A percentile compares a stretch with the other conserved stretches of the same genome.
Conservation (phyloP, 306 rosid species). For the Canavalia ensiformis region DNA sequence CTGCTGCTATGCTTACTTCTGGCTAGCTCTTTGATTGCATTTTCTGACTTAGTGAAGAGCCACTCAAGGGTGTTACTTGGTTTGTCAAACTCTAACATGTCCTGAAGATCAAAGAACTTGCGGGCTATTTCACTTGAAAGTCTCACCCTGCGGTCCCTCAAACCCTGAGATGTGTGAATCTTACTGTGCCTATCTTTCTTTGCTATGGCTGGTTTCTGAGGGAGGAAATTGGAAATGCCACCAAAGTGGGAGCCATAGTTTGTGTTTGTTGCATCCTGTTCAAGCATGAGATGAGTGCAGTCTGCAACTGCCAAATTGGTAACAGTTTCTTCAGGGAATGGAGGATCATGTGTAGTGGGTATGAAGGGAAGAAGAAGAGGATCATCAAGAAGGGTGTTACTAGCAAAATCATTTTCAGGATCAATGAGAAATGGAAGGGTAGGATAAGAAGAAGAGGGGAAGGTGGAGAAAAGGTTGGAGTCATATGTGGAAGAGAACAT, state of each 20-base stretch:
- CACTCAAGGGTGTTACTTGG: slow-evolving; percentile 93
- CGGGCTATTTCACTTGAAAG: slow-evolving; percentile 81
- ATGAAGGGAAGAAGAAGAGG: slow-evolving; percentile 52
- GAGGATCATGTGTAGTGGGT: slow-evolving; percentile 34
- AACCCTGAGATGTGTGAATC: slow-evolving; percentile 89
- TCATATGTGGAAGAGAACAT: slow-evolving; percentile 71
- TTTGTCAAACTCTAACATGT: slow-evolving; percentile 87
- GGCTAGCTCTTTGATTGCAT: slow-evolving; percentile 65
- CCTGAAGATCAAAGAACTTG: slow-evolving; percentile 93
- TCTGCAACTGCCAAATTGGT: slow-evolving; percentile 50
- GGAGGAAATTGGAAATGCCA: slow-evolving; percentile 42
- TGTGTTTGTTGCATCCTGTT: slow-evolving; percentile 20
- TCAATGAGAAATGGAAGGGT: slow-evolving; percentile 45
- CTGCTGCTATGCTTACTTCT: slow-evolving; percentile 47
- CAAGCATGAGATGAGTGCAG: slow-evolving; percentile 37
- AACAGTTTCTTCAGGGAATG: slow-evolving; percentile 46
- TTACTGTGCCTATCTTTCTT: slow-evolving; percentile 91
- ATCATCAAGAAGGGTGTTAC: slow-evolving; percentile 46
- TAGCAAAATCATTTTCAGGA: slow-evolving; percentile 47
- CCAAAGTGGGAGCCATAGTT: slow-evolving; percentile 16
- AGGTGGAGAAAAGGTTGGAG: slow-evolving; percentile 58
- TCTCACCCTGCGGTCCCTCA: slow-evolving; percentile 87
- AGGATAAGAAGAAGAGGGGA: slow-evolving; percentile 55
- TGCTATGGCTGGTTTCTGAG: slow-evolving; percentile 48
- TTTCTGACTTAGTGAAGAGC: slow-evolving; percentile 74